Percentiles rank a stretch among this genome's conserved stretches.
Conservation (phyloP, 2,329 filamentous ascomycete genomes). For the Hysterium pulicare region DNA sequence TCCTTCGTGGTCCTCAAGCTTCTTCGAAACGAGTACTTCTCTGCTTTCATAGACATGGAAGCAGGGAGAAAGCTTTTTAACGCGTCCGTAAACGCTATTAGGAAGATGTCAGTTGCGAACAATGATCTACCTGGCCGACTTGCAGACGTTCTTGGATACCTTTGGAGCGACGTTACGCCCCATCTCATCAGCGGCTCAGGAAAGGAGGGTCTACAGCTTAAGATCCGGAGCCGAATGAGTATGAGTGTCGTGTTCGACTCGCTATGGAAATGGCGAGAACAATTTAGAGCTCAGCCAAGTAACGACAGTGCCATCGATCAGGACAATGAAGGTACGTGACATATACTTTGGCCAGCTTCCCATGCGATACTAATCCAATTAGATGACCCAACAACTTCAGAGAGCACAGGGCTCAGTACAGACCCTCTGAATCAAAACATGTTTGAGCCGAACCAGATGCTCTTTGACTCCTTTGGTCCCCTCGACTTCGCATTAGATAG, state of each 20-base stretch:
- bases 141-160: conserved; percentile 4
- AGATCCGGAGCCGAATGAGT: conserved; percentile 4
- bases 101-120: conserved; percentile 3
- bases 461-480: no score
- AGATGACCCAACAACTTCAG: neutral
- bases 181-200: conserved; percentile 6
- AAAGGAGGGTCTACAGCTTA: conserved; percentile 5
- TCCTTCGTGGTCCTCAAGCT: no score
- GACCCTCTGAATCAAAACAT: no score
- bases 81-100: conserved; percentile 3
- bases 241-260: conserved; percentile 8
- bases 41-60: conserved; percentile 6
- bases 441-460: no score
- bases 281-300: conserved; percentile 4
- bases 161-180: conserved; percentile 6
- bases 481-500: no score
- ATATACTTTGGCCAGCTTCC: no score
- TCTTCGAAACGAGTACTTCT: no score
- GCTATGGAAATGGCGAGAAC: conserved; percentile 6
- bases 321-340: neutral
- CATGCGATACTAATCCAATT: neutral
- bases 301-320: neutral
- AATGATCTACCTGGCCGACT: conserved; percentile 5
- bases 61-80: conserved; percentile 4
- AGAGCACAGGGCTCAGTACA: neutral